Evolutionary conservation across 2,329 filamentous ascomycete genomes (phyloP), one percentile per base, ranked within the genome.

Genomic region (Diaporthe sp.): DNA sequence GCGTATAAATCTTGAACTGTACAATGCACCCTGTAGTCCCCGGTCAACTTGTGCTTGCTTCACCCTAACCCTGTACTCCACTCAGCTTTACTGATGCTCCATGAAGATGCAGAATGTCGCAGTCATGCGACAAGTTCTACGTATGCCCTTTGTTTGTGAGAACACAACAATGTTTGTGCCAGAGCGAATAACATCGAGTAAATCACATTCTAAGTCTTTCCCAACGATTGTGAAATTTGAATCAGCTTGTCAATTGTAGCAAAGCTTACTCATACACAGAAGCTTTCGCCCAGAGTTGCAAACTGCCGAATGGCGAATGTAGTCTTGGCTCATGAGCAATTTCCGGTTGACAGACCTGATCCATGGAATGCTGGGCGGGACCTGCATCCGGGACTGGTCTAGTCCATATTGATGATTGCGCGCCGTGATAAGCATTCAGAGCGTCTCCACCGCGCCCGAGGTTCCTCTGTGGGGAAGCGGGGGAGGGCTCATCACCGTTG

Each of bases 371-470:
- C 7, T 46, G 31, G 46, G 62, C 62, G 44, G 62, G 62, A 49
- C 44, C 44, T 65, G 61, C 61, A 46, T 65, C 61, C 42, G 44
- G 61, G 61, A 65, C 61, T 17, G 61, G 61, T 1, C 65, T 70
- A 70, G 46, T 19, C 46, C 17, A 31, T 31, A 22, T 70, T 53
- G 6, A 37, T 39, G 17, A 25, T 13, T 15, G 13, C 6, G 28
- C 17, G 44, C 22, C 31, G 46, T 68, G 34, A 68, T 53, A 53
- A 68, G n/a, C 46, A 68, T 12, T 19, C 25, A 25, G 5, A n/a
- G 39, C n/a, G 7, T 68, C 46, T 51, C 44, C 44, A 65, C 62
- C 19, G 22, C 10, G 9, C 62, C 44, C 46, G 39, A 13, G 31
- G 34, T 55, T 70, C 34, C 46, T 12, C 46, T 12, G 22, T 53